phyloP scores from a whole-genome alignment of 768 basidiomycete genomes.

The Stropharia rugosoannulata region DNA sequence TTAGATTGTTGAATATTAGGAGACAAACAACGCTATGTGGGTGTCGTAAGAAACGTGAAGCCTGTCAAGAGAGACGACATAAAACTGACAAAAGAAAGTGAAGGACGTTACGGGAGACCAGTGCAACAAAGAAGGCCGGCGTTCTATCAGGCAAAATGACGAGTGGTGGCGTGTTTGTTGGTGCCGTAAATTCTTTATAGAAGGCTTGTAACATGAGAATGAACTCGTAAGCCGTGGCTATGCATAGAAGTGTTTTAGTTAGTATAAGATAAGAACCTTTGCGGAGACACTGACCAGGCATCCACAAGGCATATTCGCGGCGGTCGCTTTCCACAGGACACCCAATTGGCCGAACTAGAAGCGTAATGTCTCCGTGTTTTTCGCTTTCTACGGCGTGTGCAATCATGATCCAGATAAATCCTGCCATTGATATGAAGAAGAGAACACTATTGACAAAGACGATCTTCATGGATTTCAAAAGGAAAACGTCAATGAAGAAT shows the following conservation, averaged over 20 bases:
- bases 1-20: slow-evolving; percentile 45
- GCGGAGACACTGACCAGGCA: slow-evolving; percentile 32
- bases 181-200: slow-evolving; percentile 30
- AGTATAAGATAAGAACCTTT: not conserved
- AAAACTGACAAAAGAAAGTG: slow-evolving; percentile 41
- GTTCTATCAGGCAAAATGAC: slow-evolving; percentile 12
- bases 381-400: slow-evolving; percentile 34
- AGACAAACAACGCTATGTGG: slow-evolving; percentile 32
- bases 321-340: slow-evolving; percentile 41
- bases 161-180: slow-evolving; percentile 20
- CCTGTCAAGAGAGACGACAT: too few relatives aligned
- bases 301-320: slow-evolving; percentile 44
- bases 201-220: slow-evolving; percentile 40
- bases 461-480: slow-evolving; percentile 17
- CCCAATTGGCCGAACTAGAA: slow-evolving; percentile 37
- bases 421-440: slow-evolving; percentile 39
- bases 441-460: slow-evolving; percentile 37
- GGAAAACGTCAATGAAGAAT: not conserved
- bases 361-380: slow-evolving; percentile 32
- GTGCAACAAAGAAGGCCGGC: slow-evolving; percentile 29
- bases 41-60: not conserved
- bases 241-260: not conserved
- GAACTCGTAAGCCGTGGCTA: slow-evolving; percentile 40
- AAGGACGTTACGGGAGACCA: slow-evolving; percentile 43
- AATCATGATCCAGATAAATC: slow-evolving; percentile 40